Evolutionary conservation across 2,329 filamentous ascomycete species (phyloP).

Genomic region (Albifimbria verrucaria): DNA sequence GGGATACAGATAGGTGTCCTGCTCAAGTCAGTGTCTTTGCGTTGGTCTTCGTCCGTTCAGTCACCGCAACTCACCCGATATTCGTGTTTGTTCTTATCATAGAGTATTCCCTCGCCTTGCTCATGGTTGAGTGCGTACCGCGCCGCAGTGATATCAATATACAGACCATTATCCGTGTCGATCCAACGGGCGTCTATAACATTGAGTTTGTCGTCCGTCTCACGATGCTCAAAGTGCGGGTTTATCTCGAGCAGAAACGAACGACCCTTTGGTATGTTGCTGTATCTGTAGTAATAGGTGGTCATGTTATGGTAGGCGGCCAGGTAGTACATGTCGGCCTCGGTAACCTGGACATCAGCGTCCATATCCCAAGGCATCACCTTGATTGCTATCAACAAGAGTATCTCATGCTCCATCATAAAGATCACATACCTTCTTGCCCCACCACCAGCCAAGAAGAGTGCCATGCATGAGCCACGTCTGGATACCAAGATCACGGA

Average conservation of each 20-base stretch:
- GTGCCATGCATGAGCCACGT: conserved; percentile 85
- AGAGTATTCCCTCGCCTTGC: conserved; percentile 41
- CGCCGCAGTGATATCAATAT: conserved; percentile 49
- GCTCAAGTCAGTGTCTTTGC: neutral
- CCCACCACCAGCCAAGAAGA: conserved; percentile 88
- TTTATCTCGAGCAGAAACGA: conserved; percentile 49
- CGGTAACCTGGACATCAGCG: conserved; percentile 70
- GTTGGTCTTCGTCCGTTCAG: neutral
- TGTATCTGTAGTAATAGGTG: conserved; percentile 40
- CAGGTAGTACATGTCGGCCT: conserved; percentile 62
- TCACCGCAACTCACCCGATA: conserved; percentile 34
- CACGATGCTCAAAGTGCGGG: conserved; percentile 36
- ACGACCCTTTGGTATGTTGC: conserved; percentile 32
- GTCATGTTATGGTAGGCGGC: conserved; percentile 64
- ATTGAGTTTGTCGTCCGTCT: conserved; percentile 35
- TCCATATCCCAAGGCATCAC: conserved; percentile 77
- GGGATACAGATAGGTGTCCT: conserved; percentile 63
- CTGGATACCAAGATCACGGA: conserved; percentile 62
- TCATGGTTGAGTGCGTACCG: conserved; percentile 45
- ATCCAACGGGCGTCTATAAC: conserved; percentile 48
- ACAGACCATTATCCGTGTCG: conserved; percentile 42
- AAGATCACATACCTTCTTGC: conserved; percentile 40
- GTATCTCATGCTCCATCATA: neutral
- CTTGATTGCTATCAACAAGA: conserved; percentile 27
- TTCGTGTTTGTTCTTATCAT: conserved; percentile 49